These are phyloP conservation scores for Vitellaria paradoxa DNA, from an alignment of 179 eudicot species.

Conservation along the genomic window DNA sequence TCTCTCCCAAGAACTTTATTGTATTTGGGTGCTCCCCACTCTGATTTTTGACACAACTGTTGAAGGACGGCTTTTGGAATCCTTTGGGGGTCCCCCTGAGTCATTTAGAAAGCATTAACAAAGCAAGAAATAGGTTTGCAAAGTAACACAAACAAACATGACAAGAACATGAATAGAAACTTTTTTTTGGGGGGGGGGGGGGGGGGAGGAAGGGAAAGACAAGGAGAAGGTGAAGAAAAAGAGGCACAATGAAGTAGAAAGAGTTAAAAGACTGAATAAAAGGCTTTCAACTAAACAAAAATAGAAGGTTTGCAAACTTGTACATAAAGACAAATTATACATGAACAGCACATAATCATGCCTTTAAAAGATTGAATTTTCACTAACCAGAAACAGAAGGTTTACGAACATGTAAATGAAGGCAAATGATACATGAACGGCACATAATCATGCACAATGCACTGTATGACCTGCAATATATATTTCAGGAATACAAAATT, in stretches of 20 bases:
- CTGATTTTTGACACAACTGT: slow-evolving; percentile 87
- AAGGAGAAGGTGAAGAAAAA: background rate
- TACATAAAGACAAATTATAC: background rate
- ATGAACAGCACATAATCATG: slow-evolving; percentile 3
- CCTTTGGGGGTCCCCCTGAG: slow-evolving; percentile 78
- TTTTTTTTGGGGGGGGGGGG: background rate
- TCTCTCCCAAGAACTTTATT: slow-evolving; percentile 58
- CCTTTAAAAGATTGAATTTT: too few species aligned
- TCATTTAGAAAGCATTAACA: slow-evolving; percentile 7
- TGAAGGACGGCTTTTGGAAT: slow-evolving; percentile 95
- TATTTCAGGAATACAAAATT: background rate
- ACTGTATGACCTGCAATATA: background rate
- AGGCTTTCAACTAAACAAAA: background rate
- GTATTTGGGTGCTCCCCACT: slow-evolving; percentile 94
- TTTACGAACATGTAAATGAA: too few species aligned
- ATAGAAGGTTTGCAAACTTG: background rate
- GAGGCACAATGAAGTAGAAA: background rate
- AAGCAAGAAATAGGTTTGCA: background rate
- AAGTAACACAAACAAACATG: background rate
- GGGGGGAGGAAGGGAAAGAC: background rate
- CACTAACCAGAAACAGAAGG: too few species aligned
- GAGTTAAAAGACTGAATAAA: background rate
- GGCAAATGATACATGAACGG: too few species aligned
- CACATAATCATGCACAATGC: background rate
- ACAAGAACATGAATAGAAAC: background rate